Base-by-base conservation (phyloP, 78 protist species). In the Dictyostelium discoideum region DNA sequence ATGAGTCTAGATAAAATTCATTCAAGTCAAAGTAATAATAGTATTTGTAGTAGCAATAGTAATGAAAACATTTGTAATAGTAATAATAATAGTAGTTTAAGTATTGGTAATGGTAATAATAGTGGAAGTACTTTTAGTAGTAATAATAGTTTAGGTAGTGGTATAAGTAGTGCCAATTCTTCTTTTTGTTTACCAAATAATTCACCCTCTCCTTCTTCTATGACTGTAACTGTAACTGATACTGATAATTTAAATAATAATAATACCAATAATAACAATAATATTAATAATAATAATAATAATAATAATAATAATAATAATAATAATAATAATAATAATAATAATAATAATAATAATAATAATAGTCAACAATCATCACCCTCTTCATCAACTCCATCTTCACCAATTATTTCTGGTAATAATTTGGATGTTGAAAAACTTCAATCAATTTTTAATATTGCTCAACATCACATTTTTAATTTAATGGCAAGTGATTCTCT, bases 401-500 rank as follows among this genome's bases (percentile, higher is more conserved):
- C 95, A 18, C 42, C 48, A 44, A 32, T 37, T 6, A 50, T 37
- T 29, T 77, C 95, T 26, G 32, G 73, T 29, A 50, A 39, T 63
- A 26, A 3, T 54, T n/a, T 65, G 2, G 95, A 90, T 82, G 48
- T 54, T 20, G 87, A 90, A 22, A 90, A 90, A 32, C 26, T 82
- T 32, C 87, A 82, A 90, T 37, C 87, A 54, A 82, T 90, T 54
- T 90, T 81, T 39, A 90, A 90, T 60, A 48, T 18, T 20, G 95
- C 95, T 22, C 95, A 90, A 90, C 79, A 67, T 65, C 95, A 90
- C 54, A 72, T 80, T 67, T 90, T 90, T 73, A 90, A 81, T 85
- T 74, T 90, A 67, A 90, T 90, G 95, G 82, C 88, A 0, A 82
- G 84, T 46, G 95, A 90, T 73, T 90, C 95, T 9, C 85, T 90